Evolutionary conservation across 176 grass and related monocot genomes (phyloP).

Genomic region (Zizania latifolia): DNA sequence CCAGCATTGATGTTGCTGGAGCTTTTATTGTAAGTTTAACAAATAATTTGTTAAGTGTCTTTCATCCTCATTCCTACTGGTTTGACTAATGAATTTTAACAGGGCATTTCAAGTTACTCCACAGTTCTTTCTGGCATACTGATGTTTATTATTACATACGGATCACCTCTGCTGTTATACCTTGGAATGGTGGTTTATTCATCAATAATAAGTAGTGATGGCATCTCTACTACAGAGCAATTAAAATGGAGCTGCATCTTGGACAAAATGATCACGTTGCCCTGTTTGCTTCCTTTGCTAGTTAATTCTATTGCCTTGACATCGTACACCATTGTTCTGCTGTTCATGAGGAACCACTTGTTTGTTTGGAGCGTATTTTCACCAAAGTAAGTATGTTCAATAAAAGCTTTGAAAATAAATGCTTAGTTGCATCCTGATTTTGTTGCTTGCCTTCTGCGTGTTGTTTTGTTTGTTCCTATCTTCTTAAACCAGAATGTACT

Average conservation of each 20-base stretch:
- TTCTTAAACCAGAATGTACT: not conserved
- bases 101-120: constrained; percentile 88
- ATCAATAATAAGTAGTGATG: constrained; percentile 33
- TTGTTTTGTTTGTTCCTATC: not conserved
- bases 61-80: not conserved
- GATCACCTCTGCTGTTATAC: constrained; percentile 58
- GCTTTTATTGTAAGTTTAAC: constrained; percentile 81
- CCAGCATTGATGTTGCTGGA: constrained; percentile 89
- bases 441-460: not conserved
- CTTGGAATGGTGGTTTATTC: constrained; percentile 61
- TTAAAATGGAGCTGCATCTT: constrained; percentile 36
- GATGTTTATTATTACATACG: constrained; percentile 89
- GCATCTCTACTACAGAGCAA: constrained; percentile 23
- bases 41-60: not conserved
- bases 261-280: constrained; percentile 44
- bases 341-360: constrained; percentile 92
- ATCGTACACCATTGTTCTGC: constrained; percentile 73
- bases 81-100: constrained; percentile 32
- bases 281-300: constrained; percentile 67
- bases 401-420: constrained; percentile 13
- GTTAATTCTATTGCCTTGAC: constrained; percentile 71
- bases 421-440: not conserved
- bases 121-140: constrained; percentile 64
- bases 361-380: constrained; percentile 99
- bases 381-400: constrained; percentile 77